These are phyloP conservation scores for Entoloma clypeatum DNA, from an alignment of 1,284 basidiomycete species.

Conservation along the genomic window DNA sequence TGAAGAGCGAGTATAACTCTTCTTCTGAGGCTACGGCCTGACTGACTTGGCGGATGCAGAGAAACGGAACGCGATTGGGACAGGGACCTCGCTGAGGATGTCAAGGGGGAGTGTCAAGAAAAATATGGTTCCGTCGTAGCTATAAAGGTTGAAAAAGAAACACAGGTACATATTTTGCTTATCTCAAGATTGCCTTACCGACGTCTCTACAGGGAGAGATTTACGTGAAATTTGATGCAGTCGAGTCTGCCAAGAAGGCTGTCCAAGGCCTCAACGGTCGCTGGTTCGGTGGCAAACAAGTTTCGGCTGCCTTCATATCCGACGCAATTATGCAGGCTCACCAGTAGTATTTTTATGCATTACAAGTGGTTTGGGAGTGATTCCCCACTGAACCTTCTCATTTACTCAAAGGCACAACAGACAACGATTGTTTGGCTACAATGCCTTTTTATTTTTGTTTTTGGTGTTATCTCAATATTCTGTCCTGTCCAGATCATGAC, in stretches of 20 bases:
- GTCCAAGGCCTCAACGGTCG: constrained; percentile 89
- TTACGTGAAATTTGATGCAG: constrained; percentile 85
- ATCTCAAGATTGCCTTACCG: constrained; percentile 9
- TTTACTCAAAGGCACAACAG: constrained; percentile 22
- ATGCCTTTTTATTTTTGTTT: constrained; percentile 10
- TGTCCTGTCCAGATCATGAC: constrained; percentile 34
- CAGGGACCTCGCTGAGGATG: constrained; percentile 91
- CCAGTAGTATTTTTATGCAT: constrained; percentile 40
- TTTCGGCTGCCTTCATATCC: constrained; percentile 83
- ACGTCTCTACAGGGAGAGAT: constrained; percentile 83
- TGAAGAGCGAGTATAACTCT: constrained; percentile 66
- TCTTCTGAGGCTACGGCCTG: neutral
- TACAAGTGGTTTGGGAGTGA: constrained; percentile 14
- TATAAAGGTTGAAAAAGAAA: constrained; percentile 94
- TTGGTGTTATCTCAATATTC: constrained; percentile 31
- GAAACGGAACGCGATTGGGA: constrained; percentile 98
- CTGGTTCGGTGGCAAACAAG: constrained; percentile 90
- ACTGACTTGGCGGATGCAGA: constrained; percentile 37
- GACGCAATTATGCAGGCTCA: constrained; percentile 93
- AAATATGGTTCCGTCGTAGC: constrained; percentile 88
- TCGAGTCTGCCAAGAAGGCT: constrained; percentile 80
- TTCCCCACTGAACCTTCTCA: constrained; percentile 23
- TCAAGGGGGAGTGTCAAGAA: constrained; percentile 88
- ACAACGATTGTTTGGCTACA: constrained; percentile 21
- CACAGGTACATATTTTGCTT: constrained; percentile 57